Base-by-base conservation (phyloP, 1,284 basidiomycete genomes). In the Fomitiporia mediterranea region DNA sequence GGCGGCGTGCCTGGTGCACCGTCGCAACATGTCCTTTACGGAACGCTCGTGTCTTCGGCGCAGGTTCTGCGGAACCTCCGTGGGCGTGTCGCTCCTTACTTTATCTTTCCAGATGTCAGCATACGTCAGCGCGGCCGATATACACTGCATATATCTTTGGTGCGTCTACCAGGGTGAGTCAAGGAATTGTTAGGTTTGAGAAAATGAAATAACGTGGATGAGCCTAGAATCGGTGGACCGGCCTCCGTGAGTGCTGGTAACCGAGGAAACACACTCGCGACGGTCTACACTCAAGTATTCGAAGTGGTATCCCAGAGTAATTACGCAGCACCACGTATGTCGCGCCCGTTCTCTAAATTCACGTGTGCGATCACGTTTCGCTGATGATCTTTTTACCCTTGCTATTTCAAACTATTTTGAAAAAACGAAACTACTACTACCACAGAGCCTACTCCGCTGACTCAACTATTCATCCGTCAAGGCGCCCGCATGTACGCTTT, bases 91-190 rank as follows among this genome's bases (percentile, higher is more conserved):
- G 89, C 90, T 6, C 74, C 90, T 34, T 94, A 89, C 69, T 94
- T 96, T 66, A 73, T 94, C 51, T 96, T 95, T 66, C 86, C 93
- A 6, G 94, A 96, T 68, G 88, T 92, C 62, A 91, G 89, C 66
- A 82, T 96, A 55, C 80, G 89, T 11, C 81, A 79, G 72, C 75
- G 80, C 28, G 93, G 93, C 13, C 79, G 77, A 13, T 96, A 87
- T 71, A 80, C 84, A 62, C 75, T 96, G 44, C 81, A 83, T 50
- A 80, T 94, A 53, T 83, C 80, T 15, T 75, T 95, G 44, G 76
- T 91, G 69, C 78, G 82, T 66, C 78, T 94, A 62, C 85, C 87
- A 62, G 83, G 83, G 93, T 87, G 70, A 77, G 86, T 79, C 2
- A 23, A 7, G n/a, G 23, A 15, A 13, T 4, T 17, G 4, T 46